Evolutionary conservation across 495 filamentous ascomycete genomes (phyloP).

Genomic region (Astrothelium subdiscretum): DNA sequence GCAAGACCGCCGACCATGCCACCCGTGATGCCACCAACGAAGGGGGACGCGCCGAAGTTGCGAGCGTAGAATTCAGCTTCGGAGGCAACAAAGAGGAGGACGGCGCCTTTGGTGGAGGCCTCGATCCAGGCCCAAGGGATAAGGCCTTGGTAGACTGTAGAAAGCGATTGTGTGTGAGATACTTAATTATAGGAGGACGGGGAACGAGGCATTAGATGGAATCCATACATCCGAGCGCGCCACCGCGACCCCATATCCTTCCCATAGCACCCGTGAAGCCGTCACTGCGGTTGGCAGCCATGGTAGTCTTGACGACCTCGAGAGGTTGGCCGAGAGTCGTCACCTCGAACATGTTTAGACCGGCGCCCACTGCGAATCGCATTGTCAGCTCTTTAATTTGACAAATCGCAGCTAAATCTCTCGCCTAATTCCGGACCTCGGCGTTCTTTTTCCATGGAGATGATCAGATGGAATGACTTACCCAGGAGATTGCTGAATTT

Average conservation of each 20-base stretch:
- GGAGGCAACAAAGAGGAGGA: constrained; percentile 96
- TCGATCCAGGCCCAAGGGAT: constrained; percentile 99
- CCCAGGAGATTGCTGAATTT: constrained; percentile 97
- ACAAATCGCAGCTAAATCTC: neutral
- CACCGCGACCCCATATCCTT: constrained; percentile 89
- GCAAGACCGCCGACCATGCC: constrained; percentile 92
- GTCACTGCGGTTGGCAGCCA: constrained; percentile 91
- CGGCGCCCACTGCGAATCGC: constrained; percentile 60
- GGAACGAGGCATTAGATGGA: neutral
- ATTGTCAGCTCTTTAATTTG: constrained; percentile 11
- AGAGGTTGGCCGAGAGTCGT: constrained; percentile 86
- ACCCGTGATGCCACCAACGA: constrained; percentile 76
- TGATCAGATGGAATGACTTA: constrained; percentile 27
- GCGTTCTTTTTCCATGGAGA: neutral
- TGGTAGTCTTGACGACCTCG: constrained; percentile 98
- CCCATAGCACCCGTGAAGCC: constrained; percentile 69
- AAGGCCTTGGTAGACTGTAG: constrained; percentile 94
- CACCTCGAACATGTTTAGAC: constrained; percentile 96
- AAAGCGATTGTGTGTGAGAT: constrained; percentile 9
- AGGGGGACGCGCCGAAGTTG: constrained; percentile 71
- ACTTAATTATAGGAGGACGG: neutral
- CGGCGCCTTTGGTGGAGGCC: constrained; percentile 97
- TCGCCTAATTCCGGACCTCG: neutral
- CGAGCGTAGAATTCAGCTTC: constrained; percentile 87
- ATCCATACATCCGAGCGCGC: constrained; percentile 85